Evolutionary conservation across 306 rosid species (phyloP), one percentile per base, ranked within the genome.

Genomic region (Rosa persica): DNA sequence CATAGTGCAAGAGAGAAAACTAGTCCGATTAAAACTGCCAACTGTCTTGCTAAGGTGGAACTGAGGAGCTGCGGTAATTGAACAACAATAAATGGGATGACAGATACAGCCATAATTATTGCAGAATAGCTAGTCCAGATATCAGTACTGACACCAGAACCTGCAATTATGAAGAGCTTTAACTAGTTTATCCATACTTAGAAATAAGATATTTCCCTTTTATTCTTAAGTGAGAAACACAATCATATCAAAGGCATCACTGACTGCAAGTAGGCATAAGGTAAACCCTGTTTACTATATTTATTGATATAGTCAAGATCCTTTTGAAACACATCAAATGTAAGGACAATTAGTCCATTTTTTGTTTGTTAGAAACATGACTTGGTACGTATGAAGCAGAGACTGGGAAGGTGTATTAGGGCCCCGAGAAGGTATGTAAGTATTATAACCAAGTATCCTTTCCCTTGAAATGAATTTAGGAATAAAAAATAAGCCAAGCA

Each of bases 131-230:
- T 86, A 73, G 99, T 93, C 99, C 97, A 93, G 67, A 91, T 90
- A 84, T 96, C 99, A 61, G 98, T 93, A 73, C 97, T 91, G 71
- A 96, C 89, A 74, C 99, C 99, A 89, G 99, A 91, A 76, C 91
- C 99, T 96, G 90, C 85, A 87, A 61, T 79, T 43, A 74, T 8
- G 47, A 77, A 82, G 42, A 80, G 40, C 77, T 78, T 58, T 49
- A 34, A 27, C 76, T 5, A 74, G 55, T 60, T 42, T 23, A 51
- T 12, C 52, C 75, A 68, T 51, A 43, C 76, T 19, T n/a, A 11
- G 5, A 3, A 77, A 81, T 40, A 72, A 72, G 44, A 65, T 34
- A 82, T 52, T 72, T 70, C 27, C 15, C 70, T 16, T 30, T 8
- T 46, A 51, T 5, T 51, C 76, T 17, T 0, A 6, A 22, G 67